Conservation (phyloP, 2,329 filamentous ascomycete species). For the Zasmidium citrigriseum region DNA sequence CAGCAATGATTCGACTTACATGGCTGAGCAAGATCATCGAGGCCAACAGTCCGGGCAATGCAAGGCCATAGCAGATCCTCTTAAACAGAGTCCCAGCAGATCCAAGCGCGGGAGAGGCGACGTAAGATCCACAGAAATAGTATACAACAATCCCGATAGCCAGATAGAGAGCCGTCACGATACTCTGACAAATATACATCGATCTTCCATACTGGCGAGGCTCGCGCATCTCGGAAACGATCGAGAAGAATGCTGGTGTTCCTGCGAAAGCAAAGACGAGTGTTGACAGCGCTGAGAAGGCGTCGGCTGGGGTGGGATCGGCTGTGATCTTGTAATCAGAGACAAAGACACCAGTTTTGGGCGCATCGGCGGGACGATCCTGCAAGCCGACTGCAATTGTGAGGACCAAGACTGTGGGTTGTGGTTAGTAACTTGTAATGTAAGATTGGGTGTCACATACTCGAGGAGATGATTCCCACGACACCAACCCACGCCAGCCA, state of each 20-base stretch:
- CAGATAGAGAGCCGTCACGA: constrained; percentile 35
- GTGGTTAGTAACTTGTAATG: constrained; percentile 11
- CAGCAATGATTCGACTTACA: not conserved
- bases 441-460: constrained; percentile 12
- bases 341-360: constrained; percentile 23
- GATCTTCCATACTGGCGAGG: constrained; percentile 37
- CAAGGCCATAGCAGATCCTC: constrained; percentile 48
- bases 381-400: constrained; percentile 36
- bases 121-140: constrained; percentile 49
- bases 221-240: constrained; percentile 42
- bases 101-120: constrained; percentile 51
- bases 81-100: constrained; percentile 47
- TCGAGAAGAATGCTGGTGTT: constrained; percentile 41
- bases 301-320: constrained; percentile 47
- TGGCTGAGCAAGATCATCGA: constrained; percentile 23
- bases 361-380: constrained; percentile 37
- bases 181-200: constrained; percentile 31
- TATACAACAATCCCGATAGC: constrained; percentile 46
- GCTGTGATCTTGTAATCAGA: constrained; percentile 33
- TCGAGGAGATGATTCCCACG: constrained; percentile 20
- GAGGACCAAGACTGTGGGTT: constrained; percentile 29
- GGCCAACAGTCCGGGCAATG: constrained; percentile 26
- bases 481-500: constrained; percentile 39
- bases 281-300: constrained; percentile 61
- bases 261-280: constrained; percentile 43